Base-by-base conservation (phyloP, 371 early-diverging fungal genomes). In the Mycotypha africana region DNA sequence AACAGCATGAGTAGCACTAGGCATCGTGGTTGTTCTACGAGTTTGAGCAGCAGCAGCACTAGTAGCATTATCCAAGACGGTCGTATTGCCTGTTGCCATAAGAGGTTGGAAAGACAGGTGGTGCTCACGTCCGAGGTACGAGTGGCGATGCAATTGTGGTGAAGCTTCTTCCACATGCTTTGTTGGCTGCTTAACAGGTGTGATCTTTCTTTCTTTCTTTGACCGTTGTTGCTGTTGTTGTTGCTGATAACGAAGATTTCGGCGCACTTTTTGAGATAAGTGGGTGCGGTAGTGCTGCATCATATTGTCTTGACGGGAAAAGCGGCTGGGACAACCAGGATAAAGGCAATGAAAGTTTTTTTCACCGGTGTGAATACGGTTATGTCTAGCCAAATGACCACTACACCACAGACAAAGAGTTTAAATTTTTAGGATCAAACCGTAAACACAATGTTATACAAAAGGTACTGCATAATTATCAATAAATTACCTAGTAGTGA, bases 281-380 rank as follows among this genome's bases (percentile, higher is more conserved):
- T 88, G 89, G 23, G 87, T 86, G 2, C 86, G 80, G 47, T 85
- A 86, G 49, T 91, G 91, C 53, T 91, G 89, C 83, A 86, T 84
- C 89, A 89, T 91, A 42, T 89, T 88, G 59, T 89, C 91, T 50
- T 86, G 86, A 45, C 95, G 78, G 41, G 89, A 86, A 59, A 94
- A 92, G 42, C 78, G 71, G 52, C 86, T 86, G n/a, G 77, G 69
- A 50, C 95, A 94, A 0, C 78, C 81, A 11, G 81, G 77, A 58
- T 79, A 65, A 24, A 83, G 71, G 57, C 95, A 94, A 38, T 76
- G 65, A 59, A 85, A 93, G 30, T 91, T 92, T 64, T 86, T 90
- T 66, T 92, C 92, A 23, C 91, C 91, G 0, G 93, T 91, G 50
- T 92, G 92, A 42, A 92, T 89, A 24, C 89, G 72, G 57, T 88